Evolutionary conservation across 2,329 filamentous ascomycete species (phyloP), one percentile per base, ranked within the genome.

Genomic region (Fusarium redolens): DNA sequence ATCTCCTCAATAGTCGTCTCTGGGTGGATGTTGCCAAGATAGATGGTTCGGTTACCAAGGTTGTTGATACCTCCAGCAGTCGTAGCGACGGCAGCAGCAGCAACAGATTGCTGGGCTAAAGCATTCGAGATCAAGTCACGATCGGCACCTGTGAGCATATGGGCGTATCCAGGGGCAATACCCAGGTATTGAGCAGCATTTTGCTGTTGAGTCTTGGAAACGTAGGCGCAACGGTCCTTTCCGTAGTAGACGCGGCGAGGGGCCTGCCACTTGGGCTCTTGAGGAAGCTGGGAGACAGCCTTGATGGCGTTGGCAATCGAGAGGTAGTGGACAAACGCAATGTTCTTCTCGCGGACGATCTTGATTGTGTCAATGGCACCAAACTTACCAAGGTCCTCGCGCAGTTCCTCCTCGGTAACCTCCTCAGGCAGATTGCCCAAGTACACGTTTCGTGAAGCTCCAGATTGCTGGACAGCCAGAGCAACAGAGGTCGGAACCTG

Each of bases 1-100:
- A 99, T 99, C 85, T 99, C 96, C 85, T 99, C 96, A 77, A 98
- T 97, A 4, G 96, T 98, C 3, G 96, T 99, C 85, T 99, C 96
- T 0, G 96, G 96, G 82, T 99, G 96, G 74, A 99, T 99, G 84
- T 99, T 99, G 77, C 96, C 96, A 11, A 99, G 89, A 81, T 99
- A 99, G 73, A 99, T 97, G 47, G 96, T 99, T 72, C 96, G 90
- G 85, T 99, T 99, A 60, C 96, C 96, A 44, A 99, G 87, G 82
- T 99, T 99, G 86, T 97, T 97, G 76, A 98, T 96, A 72, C 96
- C 96, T 76, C 96, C 96, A 71, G 96, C 96, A 12, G 95, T 97
- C 5, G 96, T 99, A 38, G 96, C 96, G 65, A 99, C 96, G 30
- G 96, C 96, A 12, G 96, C 96, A 7, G 96, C 96, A 59, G 96